Evolutionary conservation across 176 grass and related monocot species (phyloP).

Genomic region (Guadua angustifolia): DNA sequence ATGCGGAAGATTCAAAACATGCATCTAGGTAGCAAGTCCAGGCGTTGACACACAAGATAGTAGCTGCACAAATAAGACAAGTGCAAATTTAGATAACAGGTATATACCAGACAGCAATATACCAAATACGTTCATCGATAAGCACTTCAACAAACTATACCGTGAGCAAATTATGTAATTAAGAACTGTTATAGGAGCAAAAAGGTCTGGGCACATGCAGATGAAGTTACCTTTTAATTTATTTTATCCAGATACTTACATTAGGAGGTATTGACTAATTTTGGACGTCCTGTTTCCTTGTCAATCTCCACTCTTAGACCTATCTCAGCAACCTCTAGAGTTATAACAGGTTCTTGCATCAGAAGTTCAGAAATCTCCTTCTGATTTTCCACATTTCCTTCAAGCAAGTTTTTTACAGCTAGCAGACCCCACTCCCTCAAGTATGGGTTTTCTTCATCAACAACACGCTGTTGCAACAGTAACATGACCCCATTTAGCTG

Average conservation of each 20-base stretch:
- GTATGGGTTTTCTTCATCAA: conserved; percentile 93
- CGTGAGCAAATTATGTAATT: background rate
- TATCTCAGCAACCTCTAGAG: too few relatives aligned
- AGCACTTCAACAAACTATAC: background rate
- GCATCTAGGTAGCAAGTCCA: too few relatives aligned
- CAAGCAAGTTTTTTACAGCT: too few relatives aligned
- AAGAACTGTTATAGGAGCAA: conserved; percentile 11
- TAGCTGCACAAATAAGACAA: background rate
- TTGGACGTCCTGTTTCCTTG: conserved; percentile 61
- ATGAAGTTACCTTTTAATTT: background rate
- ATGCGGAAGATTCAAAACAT: too few relatives aligned
- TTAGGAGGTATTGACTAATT: conserved; percentile 78
- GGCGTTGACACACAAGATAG: too few relatives aligned
- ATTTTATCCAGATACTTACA: conserved; percentile 45
- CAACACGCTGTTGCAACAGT: conserved; percentile 83
- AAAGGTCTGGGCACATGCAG: background rate
- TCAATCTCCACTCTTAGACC: too few relatives aligned
- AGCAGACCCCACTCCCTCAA: too few relatives aligned
- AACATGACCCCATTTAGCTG: conserved; percentile 59
- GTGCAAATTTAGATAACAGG: conserved; percentile 17
- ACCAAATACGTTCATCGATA: background rate
- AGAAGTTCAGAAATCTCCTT: too few relatives aligned
- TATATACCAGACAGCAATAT: background rate
- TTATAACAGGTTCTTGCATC: too few relatives aligned
- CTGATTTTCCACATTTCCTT: too few relatives aligned